Conservation (phyloP, 129 eudicot genomes). For the Pittosporum tobira region DNA sequence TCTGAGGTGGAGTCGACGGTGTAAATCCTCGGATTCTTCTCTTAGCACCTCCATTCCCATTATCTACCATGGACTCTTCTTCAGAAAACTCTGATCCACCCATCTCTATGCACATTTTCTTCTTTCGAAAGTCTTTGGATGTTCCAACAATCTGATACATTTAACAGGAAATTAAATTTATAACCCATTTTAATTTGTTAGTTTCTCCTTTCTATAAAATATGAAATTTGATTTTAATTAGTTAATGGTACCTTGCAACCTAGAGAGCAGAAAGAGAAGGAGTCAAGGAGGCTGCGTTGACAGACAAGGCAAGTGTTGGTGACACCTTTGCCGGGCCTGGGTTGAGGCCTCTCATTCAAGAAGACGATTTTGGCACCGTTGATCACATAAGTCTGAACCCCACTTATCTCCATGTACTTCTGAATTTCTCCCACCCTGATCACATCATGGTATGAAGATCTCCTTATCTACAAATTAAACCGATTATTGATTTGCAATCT, state of each 20-base stretch:
- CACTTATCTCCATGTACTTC: conserved; percentile 30
- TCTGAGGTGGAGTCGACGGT: conserved; percentile 28
- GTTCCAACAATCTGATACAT: conserved; percentile 31
- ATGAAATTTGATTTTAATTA: neutral
- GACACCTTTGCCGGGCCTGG: conserved; percentile 34
- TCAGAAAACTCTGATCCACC: conserved; percentile 11
- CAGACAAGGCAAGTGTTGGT: conserved; percentile 39
- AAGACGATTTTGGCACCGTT: conserved; percentile 37
- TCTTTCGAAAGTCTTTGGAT: conserved; percentile 15
- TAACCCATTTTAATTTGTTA: neutral
- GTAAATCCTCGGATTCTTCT: conserved; percentile 16
- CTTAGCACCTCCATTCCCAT: neutral
- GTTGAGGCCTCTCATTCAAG: conserved; percentile 36
- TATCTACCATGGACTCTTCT: conserved; percentile 15
- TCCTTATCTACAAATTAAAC: conserved; percentile 29
- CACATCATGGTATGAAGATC: conserved; percentile 45
- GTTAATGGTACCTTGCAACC: conserved; percentile 29
- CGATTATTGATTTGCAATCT: no score
- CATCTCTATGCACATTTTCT: conserved; percentile 5
- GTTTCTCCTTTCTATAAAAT: neutral
- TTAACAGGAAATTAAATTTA: neutral
- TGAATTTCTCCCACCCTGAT: conserved; percentile 36
- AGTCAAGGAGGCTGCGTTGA: conserved; percentile 37
- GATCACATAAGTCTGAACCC: conserved; percentile 34
- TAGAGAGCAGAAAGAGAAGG: conserved; percentile 38